phyloP scores from a whole-genome alignment of 805 yeast species.

The Tetrapisispora nanseiensis region DNA sequence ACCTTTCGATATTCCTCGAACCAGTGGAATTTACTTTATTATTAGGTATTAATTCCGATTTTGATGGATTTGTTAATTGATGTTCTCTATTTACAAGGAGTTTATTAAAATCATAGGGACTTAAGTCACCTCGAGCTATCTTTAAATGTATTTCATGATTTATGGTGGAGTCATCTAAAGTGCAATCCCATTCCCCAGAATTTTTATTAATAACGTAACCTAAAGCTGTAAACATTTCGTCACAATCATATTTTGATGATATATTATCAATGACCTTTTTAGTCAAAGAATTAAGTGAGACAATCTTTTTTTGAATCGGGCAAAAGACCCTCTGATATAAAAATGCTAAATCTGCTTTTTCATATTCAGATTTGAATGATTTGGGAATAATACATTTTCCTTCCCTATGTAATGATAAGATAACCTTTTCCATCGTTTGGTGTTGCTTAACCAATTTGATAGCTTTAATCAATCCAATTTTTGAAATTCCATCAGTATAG shows the following conservation, averaged over 20 bases:
- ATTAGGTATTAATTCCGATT: slow-evolving; percentile 9
- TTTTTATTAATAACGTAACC: slow-evolving; percentile 28
- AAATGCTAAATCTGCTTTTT: slow-evolving; percentile 68
- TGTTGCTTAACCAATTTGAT: slow-evolving; percentile 45
- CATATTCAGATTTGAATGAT: slow-evolving; percentile 49
- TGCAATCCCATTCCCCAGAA: slow-evolving; percentile 11
- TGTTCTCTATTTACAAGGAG: slow-evolving; percentile 28
- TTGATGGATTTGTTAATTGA: slow-evolving; percentile 20
- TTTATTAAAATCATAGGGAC: slow-evolving; percentile 41
- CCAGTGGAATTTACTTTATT: not conserved
- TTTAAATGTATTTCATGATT: slow-evolving; percentile 40
- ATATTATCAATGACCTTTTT: slow-evolving; percentile 18
- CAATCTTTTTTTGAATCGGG: slow-evolving; percentile 41
- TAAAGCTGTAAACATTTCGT: slow-evolving; percentile 31
- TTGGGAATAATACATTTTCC: slow-evolving; percentile 49
- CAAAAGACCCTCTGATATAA: slow-evolving; percentile 78
- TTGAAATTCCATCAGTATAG: slow-evolving; percentile 77
- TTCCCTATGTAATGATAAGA: slow-evolving; percentile 48
- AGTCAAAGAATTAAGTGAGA: slow-evolving; percentile 51
- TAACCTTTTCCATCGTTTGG: slow-evolving; percentile 43
- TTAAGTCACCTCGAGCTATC: slow-evolving; percentile 56
- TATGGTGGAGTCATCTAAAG: slow-evolving; percentile 27
- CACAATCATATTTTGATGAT: slow-evolving; percentile 6
- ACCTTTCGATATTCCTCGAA: slow-evolving; percentile 13
- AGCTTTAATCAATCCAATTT: slow-evolving; percentile 75